Conservation (phyloP, 2,329 filamentous ascomycete genomes). For the Exophiala sp. region DNA sequence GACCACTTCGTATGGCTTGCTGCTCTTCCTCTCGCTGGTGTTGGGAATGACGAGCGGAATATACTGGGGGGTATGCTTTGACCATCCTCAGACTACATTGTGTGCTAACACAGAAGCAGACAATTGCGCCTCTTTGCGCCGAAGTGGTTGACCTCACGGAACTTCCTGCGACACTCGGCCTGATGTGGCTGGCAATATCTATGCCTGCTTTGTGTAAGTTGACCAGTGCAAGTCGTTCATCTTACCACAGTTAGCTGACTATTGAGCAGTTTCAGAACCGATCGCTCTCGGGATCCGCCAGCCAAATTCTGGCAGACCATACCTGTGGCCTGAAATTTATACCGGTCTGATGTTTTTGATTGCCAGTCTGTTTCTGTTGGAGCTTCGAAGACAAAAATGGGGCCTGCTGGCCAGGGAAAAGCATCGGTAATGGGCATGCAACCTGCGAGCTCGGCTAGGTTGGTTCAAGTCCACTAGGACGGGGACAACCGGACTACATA, state of each 20-base stretch:
- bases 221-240: not conserved
- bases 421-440: constrained; percentile 21
- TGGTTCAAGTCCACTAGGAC: too few relatives aligned
- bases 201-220: constrained; percentile 44
- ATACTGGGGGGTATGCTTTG: constrained; percentile 39
- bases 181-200: constrained; percentile 30
- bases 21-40: constrained; percentile 42
- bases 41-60: constrained; percentile 44
- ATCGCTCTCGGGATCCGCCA: constrained; percentile 49
- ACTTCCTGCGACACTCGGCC: constrained; percentile 28
- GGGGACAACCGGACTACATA: too few relatives aligned
- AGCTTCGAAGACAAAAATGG: constrained; percentile 26
- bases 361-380: constrained; percentile 27
- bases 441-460: too few relatives aligned
- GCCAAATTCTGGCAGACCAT: constrained; percentile 38
- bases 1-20: constrained; percentile 38
- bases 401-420: constrained; percentile 21
- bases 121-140: constrained; percentile 30
- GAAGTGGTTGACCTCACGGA: constrained; percentile 31
- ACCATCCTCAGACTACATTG: not conserved
- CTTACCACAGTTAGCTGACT: not conserved
- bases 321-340: constrained; percentile 50
- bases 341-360: constrained; percentile 35
- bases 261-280: constrained; percentile 42
- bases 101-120: constrained; percentile 20